These are phyloP conservation scores for Mycena filopes DNA, from an alignment of 768 basidiomycete genomes.

Conservation along the genomic window DNA sequence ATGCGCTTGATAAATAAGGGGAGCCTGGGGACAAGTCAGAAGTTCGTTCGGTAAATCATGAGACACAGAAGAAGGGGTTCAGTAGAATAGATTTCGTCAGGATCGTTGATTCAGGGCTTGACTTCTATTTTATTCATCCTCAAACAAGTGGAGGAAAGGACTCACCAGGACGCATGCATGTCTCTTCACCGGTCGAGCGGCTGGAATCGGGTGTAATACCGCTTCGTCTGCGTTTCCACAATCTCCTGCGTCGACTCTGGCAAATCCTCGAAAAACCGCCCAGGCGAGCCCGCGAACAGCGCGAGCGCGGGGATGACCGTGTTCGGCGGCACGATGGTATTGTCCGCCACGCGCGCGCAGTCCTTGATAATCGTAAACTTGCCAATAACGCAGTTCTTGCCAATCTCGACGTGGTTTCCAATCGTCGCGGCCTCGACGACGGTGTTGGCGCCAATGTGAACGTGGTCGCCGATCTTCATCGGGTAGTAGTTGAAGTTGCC, in stretches of 20 bases:
- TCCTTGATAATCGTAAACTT: slow-evolving; percentile 98
- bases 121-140: slow-evolving; percentile 40
- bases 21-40: slow-evolving; percentile 8
- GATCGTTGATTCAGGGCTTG: slow-evolving; percentile 39
- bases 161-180: slow-evolving; percentile 5
- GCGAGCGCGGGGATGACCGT: slow-evolving; percentile 93
- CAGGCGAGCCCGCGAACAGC: slow-evolving; percentile 90
- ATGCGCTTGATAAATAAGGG: neutral
- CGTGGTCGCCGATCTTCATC: slow-evolving; percentile 96
- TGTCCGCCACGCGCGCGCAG: slow-evolving; percentile 89
- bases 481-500: slow-evolving; percentile 97
- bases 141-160: slow-evolving; percentile 3
- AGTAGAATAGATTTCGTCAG: slow-evolving; percentile 32
- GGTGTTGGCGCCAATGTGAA: slow-evolving; percentile 89
- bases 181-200: slow-evolving; percentile 53
- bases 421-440: slow-evolving; percentile 96
- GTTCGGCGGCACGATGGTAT: slow-evolving; percentile 89
- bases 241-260: slow-evolving; percentile 96
- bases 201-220: slow-evolving; percentile 87
- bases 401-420: slow-evolving; percentile 94
- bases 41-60: neutral
- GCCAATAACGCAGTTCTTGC: slow-evolving; percentile 95
- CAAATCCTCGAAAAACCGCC: slow-evolving; percentile 83
- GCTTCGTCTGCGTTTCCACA: slow-evolving; percentile 86
- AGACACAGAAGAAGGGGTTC: neutral